phyloP scores from a whole-genome alignment of 768 basidiomycete species.

The Cystofilobasidium bisporidii region DNA sequence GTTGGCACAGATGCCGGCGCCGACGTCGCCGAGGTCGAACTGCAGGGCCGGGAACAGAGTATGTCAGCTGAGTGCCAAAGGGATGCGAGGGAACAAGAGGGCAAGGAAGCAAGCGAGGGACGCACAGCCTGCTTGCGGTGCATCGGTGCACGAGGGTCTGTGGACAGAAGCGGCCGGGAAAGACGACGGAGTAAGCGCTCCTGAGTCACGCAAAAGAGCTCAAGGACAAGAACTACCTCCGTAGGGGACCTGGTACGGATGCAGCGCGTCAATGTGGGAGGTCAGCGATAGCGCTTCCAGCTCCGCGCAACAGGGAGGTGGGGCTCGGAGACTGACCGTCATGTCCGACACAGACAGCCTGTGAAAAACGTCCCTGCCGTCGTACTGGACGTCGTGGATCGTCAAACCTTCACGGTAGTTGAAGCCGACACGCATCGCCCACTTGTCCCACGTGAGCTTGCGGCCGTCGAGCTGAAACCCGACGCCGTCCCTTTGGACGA shows the following conservation, averaged over 20 bases:
- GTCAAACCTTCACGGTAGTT: constrained; percentile 33
- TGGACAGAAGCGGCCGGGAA: too few relatives aligned
- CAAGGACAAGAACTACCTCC: neutral
- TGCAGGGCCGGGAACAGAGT: neutral
- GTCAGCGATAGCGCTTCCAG: too few relatives aligned
- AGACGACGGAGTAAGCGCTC: too few relatives aligned
- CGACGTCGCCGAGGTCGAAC: constrained; percentile 14
- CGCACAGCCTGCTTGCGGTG: neutral
- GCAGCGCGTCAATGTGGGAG: too few relatives aligned
- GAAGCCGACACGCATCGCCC: constrained; percentile 30
- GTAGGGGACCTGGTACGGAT: too few relatives aligned
- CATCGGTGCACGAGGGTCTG: neutral
- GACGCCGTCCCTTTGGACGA: constrained; percentile 12
- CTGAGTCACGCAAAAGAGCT: too few relatives aligned
- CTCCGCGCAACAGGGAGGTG: too few relatives aligned
- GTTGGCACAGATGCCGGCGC: constrained; percentile 34
- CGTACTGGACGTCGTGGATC: constrained; percentile 33
- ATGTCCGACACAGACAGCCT: constrained; percentile 33
- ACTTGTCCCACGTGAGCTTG: constrained; percentile 29
- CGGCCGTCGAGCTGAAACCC: constrained; percentile 19
- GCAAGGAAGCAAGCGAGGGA: neutral
- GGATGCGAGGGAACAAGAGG: neutral
- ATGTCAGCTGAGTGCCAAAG: neutral
- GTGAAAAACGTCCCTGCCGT: constrained; percentile 34
- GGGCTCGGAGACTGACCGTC: constrained; percentile 17